Evolutionary conservation across 1,284 basidiomycete species (phyloP), one percentile per base, ranked within the genome.

Genomic region (Lentinula novae-zelandiae): DNA sequence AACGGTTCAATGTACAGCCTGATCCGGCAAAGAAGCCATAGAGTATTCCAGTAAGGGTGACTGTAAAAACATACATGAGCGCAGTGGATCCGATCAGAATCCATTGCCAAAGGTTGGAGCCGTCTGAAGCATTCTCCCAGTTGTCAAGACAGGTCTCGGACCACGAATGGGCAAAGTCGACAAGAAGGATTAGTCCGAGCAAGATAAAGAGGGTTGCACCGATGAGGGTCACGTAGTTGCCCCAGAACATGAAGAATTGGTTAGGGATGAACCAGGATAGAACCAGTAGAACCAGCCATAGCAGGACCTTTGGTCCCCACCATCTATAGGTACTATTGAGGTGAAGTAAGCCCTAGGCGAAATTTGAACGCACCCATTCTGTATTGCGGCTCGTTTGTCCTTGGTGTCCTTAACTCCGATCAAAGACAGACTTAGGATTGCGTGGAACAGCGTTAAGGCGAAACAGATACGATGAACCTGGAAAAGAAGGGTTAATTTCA

Each of bases 111-210:
- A 96, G 77, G 65, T 92, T 92, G 10, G 95, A 96, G 57, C 85
- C 81, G 38, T 70, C 71, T 42, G 78, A 78, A 5, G 88, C 88
- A 62, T 86, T 84, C 73, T 98, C 96, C 95, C 95, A 98, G 64
- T 93, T 93, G 67, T 98, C 91, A 56, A 98, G 84, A 71, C 96
- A 98, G 12, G 89, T 96, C 76, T 99, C 96, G 38, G 95, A 95
- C 95, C 95, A 99, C 1, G 94, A 92, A 71, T 99, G 97, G 0
- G 96, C 97, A 72, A 99, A 98, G 80, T 99, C 96, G 74, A 99
- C 93, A 61, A 99, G 87, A 48, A 99, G 88, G 60, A 99, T 94
- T 42, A 99, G 89, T 50, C 97, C 97, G 66, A 99, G 89, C 57
- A 96, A 85, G 71, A 99, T 98, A 78, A 99, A 99, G 63, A 95